These are phyloP conservation scores for Capsella bursapastoris DNA, from an alignment of 345 rosid genomes.

Conservation along the genomic window DNA sequence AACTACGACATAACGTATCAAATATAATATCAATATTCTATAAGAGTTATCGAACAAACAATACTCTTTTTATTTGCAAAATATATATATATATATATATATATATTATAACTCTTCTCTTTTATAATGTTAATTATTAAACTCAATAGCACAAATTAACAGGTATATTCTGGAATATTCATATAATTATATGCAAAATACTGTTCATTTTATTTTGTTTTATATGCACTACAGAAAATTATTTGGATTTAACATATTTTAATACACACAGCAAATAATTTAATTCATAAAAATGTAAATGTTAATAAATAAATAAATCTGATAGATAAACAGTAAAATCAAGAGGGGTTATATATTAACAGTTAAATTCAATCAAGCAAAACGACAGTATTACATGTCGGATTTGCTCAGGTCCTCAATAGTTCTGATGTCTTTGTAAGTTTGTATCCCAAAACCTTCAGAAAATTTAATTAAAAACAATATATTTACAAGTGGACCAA, in stretches of 20 bases:
- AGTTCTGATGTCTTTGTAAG: constrained; percentile 24
- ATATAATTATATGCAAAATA: not conserved
- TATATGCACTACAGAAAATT: not conserved
- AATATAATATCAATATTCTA: not conserved
- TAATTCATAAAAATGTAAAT: not conserved
- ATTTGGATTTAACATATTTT: not conserved
- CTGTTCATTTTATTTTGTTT: not conserved
- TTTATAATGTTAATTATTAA: too few relatives aligned
- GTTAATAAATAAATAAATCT: not conserved
- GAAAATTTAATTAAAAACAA: not conserved
- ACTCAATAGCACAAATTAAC: too few relatives aligned
- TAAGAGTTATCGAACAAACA: not conserved
- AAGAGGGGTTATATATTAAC: constrained; percentile 43
- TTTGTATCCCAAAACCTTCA: constrained; percentile 16
- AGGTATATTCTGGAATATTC: not conserved
- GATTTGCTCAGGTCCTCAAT: constrained; percentile 41
- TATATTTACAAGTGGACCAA: constrained; percentile 21
- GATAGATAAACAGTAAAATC: constrained; percentile 18
- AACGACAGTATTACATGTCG: constrained; percentile 30
- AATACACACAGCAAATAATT: not conserved
- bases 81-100: too few relatives aligned
- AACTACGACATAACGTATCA: not conserved
- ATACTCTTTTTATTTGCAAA: too few relatives aligned
- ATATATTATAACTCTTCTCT: too few relatives aligned
- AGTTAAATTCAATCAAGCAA: constrained; percentile 48